Evolutionary conservation across 768 basidiomycete species (phyloP).

Genomic region (Lentinus brumalis): DNA sequence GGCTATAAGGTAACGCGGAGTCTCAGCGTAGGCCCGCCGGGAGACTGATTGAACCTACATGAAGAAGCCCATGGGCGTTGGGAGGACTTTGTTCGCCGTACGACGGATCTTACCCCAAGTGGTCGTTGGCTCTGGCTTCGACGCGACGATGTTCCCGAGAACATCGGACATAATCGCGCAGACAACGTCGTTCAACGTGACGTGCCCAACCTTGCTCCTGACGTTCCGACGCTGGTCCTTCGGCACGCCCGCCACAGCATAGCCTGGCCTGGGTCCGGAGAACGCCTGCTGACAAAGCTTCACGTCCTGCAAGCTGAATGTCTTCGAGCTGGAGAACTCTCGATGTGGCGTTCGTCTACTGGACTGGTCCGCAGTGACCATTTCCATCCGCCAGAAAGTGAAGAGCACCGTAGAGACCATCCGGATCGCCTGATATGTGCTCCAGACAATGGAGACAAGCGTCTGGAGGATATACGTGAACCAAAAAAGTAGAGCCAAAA

Average conservation of each 20-base stretch:
- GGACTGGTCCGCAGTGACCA: conserved; percentile 22
- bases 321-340: conserved; percentile 25
- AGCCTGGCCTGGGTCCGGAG: conserved; percentile 22
- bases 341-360: conserved; percentile 6
- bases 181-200: conserved; percentile 29
- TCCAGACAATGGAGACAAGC: conserved; percentile 15
- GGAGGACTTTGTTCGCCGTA: conserved; percentile 13
- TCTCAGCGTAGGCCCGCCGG: background rate
- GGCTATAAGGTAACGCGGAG: conserved; percentile 5
- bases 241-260: conserved; percentile 20
- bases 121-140: conserved; percentile 8
- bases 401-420: conserved; percentile 17
- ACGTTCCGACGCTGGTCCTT: conserved; percentile 16
- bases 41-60: conserved; percentile 14
- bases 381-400: conserved; percentile 28
- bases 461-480: conserved; percentile 2
- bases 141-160: conserved; percentile 14
- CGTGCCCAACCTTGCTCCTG: conserved; percentile 17
- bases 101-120: conserved; percentile 8
- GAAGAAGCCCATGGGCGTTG: conserved; percentile 25
- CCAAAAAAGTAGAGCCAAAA: conserved; percentile 23
- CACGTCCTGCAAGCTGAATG: conserved; percentile 24
- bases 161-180: conserved; percentile 28
- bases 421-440: conserved; percentile 19
- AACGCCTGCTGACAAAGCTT: conserved; percentile 27